phyloP scores from a whole-genome alignment of 805 yeast species.

The Sugiyamaella floridensis region DNA sequence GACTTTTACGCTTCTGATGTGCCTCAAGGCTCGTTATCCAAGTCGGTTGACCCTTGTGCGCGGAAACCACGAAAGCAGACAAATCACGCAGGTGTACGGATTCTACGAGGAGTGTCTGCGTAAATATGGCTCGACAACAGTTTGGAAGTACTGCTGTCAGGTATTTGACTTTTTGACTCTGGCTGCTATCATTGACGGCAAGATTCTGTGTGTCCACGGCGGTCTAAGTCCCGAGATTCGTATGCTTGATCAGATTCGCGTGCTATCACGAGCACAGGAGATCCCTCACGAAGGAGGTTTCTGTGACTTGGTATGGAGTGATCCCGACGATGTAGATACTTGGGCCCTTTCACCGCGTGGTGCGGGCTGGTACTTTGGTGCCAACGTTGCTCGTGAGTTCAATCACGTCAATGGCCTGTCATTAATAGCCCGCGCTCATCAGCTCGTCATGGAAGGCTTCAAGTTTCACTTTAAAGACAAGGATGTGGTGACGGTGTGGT shows the following conservation, averaged over 20 bases:
- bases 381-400: slow-evolving; percentile 89
- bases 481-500: slow-evolving; percentile 97
- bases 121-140: slow-evolving; percentile 89
- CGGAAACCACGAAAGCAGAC: slow-evolving; percentile 97
- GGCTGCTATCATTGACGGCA: slow-evolving; percentile 94
- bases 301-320: slow-evolving; percentile 96
- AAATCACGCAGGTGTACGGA: slow-evolving; percentile 97
- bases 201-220: slow-evolving; percentile 92
- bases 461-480: slow-evolving; percentile 93
- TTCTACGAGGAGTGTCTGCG: slow-evolving; percentile 93
- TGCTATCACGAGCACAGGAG: slow-evolving; percentile 90
- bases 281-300: slow-evolving; percentile 99
- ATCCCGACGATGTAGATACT: slow-evolving; percentile 94
- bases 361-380: slow-evolving; percentile 97
- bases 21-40: slow-evolving; percentile 83
- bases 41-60: slow-evolving; percentile 80
- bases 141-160: slow-evolving; percentile 95
- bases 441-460: slow-evolving; percentile 97
- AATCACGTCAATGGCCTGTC: slow-evolving; percentile 87
- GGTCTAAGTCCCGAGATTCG: slow-evolving; percentile 96
- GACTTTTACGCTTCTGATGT: slow-evolving; percentile 90
- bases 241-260: slow-evolving; percentile 94
- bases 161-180: slow-evolving; percentile 89
- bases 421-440: slow-evolving; percentile 94
- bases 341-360: slow-evolving; percentile 99